phyloP scores from a whole-genome alignment of 306 rosid genomes.

The Cicer bijugum region DNA sequence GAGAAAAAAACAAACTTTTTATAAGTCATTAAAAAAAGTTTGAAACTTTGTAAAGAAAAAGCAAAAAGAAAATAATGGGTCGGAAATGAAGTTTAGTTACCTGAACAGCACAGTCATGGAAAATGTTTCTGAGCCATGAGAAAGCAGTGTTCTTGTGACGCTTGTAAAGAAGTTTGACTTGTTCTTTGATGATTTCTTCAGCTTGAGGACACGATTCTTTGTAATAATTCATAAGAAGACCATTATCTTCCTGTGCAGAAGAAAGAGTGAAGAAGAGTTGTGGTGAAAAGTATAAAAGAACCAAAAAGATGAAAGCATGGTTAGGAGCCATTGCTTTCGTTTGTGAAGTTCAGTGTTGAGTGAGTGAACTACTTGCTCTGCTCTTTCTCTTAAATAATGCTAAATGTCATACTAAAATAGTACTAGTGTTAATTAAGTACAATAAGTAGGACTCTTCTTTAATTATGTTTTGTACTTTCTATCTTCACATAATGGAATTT shows the following conservation, averaged over 20 bases:
- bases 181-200: constrained; percentile 87
- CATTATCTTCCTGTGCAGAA: constrained; percentile 54
- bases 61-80: not conserved
- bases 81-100: constrained; percentile 39
- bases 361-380: constrained; percentile 30
- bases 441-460: no score
- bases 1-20: not conserved
- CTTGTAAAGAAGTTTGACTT: constrained; percentile 93
- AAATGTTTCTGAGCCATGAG: constrained; percentile 98
- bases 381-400: constrained; percentile 56
- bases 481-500: no score
- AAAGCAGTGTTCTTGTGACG: constrained; percentile 99
- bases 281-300: constrained; percentile 57
- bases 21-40: not conserved
- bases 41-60: not conserved
- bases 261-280: constrained; percentile 43
- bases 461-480: no score
- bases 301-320: constrained; percentile 54
- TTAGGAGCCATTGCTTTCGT: constrained; percentile 54
- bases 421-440: no score
- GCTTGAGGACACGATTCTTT: constrained; percentile 96
- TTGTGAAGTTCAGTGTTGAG: constrained; percentile 13
- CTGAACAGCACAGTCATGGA: constrained; percentile 98
- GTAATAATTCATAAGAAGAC: constrained; percentile 82
- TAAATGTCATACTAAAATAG: no score